Evolutionary conservation across 2,329 filamentous ascomycete genomes (phyloP), one percentile per base, ranked within the genome.

Genomic region (Ophiostoma fasciatum): DNA sequence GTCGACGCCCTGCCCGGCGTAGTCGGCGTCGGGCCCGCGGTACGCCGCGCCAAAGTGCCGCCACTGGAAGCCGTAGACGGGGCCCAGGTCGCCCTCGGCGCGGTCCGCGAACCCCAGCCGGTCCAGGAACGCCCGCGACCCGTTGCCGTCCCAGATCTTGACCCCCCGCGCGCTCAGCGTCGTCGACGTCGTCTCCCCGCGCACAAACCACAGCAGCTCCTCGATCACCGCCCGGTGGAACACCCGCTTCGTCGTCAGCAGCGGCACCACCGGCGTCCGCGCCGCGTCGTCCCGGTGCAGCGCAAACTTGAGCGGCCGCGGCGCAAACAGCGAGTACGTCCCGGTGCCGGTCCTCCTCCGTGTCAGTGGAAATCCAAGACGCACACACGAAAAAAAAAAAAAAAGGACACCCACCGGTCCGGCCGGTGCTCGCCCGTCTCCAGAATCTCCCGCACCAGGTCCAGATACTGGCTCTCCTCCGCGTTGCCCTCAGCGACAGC

Each of bases 61-160:
- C 90, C 90, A 98, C 60, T 98, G 90, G 61, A 98, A 98, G 2
- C 90, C 90, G 54, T 98, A 98, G 0, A 96, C 87, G 21, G 90
- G 90, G 1, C 90, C 90, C 0, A 98, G 66, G 51, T 98, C 90
- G 45, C 90, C 90, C 15, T 78, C 81, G 35, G 74, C 82, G 41
- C 88, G 82, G 53, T 94, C 76, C 0, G 67, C 64, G 7, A 96
- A 70, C 0, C 88, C 88, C 1, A 90, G 71, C 43, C 66, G 77
- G 62, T 98, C 88, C 26, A 98, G 80, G 56, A 81, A 96, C 51
- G 77, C 80, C 48, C 90, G 82, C 31, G 78, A 85, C 29, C 88
- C 90, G 54, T 98, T 98, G 49, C 87, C 88, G 54, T 98, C 90
- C 90, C 90, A 98, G 55, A 98, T 98, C 59, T 92, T 92, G 50